These are phyloP conservation scores for Eimeria maxima DNA, from an alignment of 169 alveolate species.

Conservation along the genomic window DNA sequence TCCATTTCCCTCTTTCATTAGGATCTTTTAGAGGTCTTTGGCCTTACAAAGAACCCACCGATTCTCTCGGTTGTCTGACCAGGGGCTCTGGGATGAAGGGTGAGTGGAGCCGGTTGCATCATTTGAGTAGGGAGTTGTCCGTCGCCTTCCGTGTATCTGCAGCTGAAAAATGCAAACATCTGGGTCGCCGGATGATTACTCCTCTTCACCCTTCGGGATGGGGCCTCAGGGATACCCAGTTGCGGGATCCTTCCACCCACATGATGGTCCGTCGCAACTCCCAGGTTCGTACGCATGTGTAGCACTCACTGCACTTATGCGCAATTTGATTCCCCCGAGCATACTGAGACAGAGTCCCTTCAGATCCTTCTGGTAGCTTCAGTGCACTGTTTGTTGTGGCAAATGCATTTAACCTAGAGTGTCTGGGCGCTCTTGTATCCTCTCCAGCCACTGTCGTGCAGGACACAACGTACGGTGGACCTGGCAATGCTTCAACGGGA, in stretches of 20 bases:
- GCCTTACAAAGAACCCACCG: not conserved
- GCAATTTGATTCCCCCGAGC: not conserved
- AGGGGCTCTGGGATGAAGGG: not conserved
- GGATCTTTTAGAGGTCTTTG: not conserved
- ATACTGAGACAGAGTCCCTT: not conserved
- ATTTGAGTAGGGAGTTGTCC: not conserved
- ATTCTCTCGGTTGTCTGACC: not conserved
- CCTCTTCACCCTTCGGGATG: slow-evolving; percentile 3
- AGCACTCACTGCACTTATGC: not conserved
- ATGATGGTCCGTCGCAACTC: not conserved
- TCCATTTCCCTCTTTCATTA: not conserved
- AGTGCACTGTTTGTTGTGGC: not conserved
- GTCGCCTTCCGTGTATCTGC: not conserved
- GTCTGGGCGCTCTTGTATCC: not conserved
- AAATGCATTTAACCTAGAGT: not conserved
- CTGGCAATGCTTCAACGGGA: not conserved
- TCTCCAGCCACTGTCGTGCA: not conserved
- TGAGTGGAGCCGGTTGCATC: not conserved
- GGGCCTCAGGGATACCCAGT: slow-evolving; percentile 31
- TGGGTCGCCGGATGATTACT: not conserved
- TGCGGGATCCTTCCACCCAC: not conserved
- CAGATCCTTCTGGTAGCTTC: not conserved
- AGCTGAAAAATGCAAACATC: slow-evolving; percentile 38
- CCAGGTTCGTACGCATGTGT: slow-evolving; percentile 15
- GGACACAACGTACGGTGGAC: not conserved